Conservation (phyloP, 108 stramenopile species). For the Epithemia pelagica region DNA sequence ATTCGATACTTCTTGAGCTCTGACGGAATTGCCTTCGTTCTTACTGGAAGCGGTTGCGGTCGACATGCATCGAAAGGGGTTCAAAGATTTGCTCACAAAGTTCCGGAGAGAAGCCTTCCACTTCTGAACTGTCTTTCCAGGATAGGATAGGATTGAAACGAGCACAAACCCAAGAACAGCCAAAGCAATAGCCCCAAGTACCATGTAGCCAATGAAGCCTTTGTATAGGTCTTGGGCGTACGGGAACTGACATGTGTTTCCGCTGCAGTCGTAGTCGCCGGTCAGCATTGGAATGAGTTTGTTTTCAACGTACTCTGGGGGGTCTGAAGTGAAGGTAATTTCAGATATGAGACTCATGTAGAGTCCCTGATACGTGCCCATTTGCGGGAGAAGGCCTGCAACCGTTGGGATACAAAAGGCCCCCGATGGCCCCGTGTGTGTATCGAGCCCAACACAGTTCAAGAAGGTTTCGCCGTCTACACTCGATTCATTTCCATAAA, state of each 20-base stretch:
- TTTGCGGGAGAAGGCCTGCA: constrained; percentile 40
- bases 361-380: constrained; percentile 37
- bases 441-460: constrained; percentile 30
- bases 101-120: too few relatives aligned
- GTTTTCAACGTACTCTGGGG: constrained; percentile 26
- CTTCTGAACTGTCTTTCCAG: constrained; percentile 16
- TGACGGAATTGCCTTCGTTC: too few relatives aligned
- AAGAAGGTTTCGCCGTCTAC: constrained; percentile 13
- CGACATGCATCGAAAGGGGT: constrained; percentile 1
- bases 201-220: constrained; percentile 28
- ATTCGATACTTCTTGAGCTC: background rate
- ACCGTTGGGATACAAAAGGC: constrained; percentile 20
- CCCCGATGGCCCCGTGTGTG: background rate
- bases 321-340: constrained; percentile 39
- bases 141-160: constrained; percentile 26
- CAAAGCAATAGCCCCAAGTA: constrained; percentile 30
- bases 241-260: constrained; percentile 28
- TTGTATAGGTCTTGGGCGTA: constrained; percentile 21
- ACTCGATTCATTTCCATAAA: background rate
- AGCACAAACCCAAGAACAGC: constrained; percentile 28
- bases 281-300: constrained; percentile 20
- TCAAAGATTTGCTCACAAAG: background rate
- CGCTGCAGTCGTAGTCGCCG: constrained; percentile 28
- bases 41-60: too few relatives aligned
- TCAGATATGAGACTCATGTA: constrained; percentile 20